Percentiles rank a stretch among this genome's conserved stretches.
Conservation (phyloP, 805 yeast genomes). For the Candida michaelii region DNA sequence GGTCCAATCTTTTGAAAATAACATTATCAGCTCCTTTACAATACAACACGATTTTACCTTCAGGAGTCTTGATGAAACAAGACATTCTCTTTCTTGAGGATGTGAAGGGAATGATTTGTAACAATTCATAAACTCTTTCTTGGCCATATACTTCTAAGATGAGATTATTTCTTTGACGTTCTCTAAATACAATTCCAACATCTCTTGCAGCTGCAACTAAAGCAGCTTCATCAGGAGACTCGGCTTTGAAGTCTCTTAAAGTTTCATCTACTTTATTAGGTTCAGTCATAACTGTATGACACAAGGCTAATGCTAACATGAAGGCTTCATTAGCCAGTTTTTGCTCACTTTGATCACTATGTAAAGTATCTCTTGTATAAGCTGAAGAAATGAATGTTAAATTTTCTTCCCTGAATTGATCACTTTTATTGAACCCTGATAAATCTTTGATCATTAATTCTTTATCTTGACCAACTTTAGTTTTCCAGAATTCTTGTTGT, state of each 20-base stretch:
- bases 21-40: conserved; percentile 79
- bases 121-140: conserved; percentile 44
- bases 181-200: conserved; percentile 63
- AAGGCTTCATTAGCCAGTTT: conserved; percentile 53
- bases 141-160: conserved; percentile 47
- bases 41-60: conserved; percentile 45
- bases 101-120: conserved; percentile 61
- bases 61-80: conserved; percentile 52
- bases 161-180: conserved; percentile 50
- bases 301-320: conserved; percentile 65
- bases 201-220: conserved; percentile 76
- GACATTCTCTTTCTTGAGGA: conserved; percentile 80
- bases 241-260: conserved; percentile 62
- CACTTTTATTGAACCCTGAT: conserved; percentile 31
- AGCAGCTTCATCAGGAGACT: conserved; percentile 83
- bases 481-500: conserved; percentile 43
- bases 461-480: conserved; percentile 42
- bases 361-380: conserved; percentile 52
- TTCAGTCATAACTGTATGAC: conserved; percentile 76
- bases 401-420: conserved; percentile 49
- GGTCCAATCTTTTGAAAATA: conserved; percentile 46
- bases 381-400: conserved; percentile 65
- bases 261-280: conserved; percentile 36
- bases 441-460: conserved; percentile 49
- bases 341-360: conserved; percentile 32